These are phyloP conservation scores for Fomitopsis serialis DNA, from an alignment of 768 basidiomycete genomes.

Conservation along the genomic window DNA sequence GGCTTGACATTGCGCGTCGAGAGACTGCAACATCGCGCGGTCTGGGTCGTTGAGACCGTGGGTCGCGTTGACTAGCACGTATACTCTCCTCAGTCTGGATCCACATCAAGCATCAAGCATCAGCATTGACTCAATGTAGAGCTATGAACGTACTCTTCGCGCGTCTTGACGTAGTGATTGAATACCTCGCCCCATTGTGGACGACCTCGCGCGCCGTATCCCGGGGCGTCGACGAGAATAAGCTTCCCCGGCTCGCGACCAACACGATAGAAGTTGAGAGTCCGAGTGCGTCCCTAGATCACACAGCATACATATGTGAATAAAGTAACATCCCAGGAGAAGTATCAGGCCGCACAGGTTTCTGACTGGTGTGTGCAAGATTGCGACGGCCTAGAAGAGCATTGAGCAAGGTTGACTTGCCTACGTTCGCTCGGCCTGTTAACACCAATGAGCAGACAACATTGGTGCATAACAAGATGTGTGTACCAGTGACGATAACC, in stretches of 20 bases:
- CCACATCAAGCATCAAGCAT: neutral
- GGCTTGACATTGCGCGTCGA: constrained; percentile 32
- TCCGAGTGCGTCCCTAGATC: constrained; percentile 63
- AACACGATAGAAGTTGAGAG: constrained; percentile 70
- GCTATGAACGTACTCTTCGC: constrained; percentile 47
- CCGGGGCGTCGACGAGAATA: constrained; percentile 74
- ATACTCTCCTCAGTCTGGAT: constrained; percentile 63
- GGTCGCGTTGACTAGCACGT: constrained; percentile 64
- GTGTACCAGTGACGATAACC: constrained; percentile 22
- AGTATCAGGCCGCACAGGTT: constrained; percentile 45
- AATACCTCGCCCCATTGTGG: constrained; percentile 74
- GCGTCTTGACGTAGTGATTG: constrained; percentile 53
- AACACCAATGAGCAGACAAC: neutral
- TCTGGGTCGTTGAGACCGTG: constrained; percentile 58
- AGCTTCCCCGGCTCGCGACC: constrained; percentile 48
- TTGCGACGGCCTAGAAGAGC: constrained; percentile 53
- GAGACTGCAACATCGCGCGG: constrained; percentile 51
- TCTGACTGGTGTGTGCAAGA: constrained; percentile 61
- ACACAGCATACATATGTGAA: no score
- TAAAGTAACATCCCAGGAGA: no score
- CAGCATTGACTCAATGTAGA: neutral
- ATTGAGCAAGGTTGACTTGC: constrained; percentile 73
- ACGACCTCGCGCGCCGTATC: constrained; percentile 71
- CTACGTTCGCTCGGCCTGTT: constrained; percentile 71
- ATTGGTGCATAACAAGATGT: neutral